Base-by-base conservation (phyloP, 805 yeast species). In the Geotrichum ghanense region DNA sequence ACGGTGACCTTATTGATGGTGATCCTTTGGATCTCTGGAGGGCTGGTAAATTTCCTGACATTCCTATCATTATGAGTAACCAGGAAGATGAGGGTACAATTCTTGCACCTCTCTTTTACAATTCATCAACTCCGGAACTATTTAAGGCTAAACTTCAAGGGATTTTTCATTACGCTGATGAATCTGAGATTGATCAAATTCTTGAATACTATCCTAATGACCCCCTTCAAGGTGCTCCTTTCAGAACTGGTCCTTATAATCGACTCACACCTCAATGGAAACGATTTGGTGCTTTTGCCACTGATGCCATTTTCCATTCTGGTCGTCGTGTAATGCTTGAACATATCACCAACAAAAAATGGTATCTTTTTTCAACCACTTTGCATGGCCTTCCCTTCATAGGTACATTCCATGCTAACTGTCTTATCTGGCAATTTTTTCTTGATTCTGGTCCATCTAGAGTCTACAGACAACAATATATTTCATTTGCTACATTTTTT, bases 31-130 rank as follows among this genome's bases (percentile, higher is more conserved):
- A 50, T 12, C 27, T 50, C 25, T 22, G 48, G 6, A 35, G 22
- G n/a, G 34, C 35, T 2, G 45, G 45, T 7, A 25, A 45, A 22
- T 49, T 39, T 27, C 41, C 52, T 27, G 37, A 40, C 14, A 49
- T 52, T 3, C 55, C 54, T 3, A 35, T 37, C 20, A 46, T 52
- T 10, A 22, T 42, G 24, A 54, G 55, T 3, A 44, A 47, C 25
- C 48, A 48, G 17, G 42, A 46, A 40, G 53, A 52, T 40, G 55
- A 52, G 25, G 55, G 55, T 9, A 48, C 54, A 3, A n/a, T 45
- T 1, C 51, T 52, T 42, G 27, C 47, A 3, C 25, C 43, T 10
- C n/a, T 44, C 5, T 6, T 34, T 16, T 24, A 22, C 24, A 51
- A 52, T 43, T 19, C 46, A 6, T 43, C 51, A n/a, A 42, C 46